phyloP scores from a whole-genome alignment of 805 yeast genomes.

The Saturnispora ahearnii region DNA sequence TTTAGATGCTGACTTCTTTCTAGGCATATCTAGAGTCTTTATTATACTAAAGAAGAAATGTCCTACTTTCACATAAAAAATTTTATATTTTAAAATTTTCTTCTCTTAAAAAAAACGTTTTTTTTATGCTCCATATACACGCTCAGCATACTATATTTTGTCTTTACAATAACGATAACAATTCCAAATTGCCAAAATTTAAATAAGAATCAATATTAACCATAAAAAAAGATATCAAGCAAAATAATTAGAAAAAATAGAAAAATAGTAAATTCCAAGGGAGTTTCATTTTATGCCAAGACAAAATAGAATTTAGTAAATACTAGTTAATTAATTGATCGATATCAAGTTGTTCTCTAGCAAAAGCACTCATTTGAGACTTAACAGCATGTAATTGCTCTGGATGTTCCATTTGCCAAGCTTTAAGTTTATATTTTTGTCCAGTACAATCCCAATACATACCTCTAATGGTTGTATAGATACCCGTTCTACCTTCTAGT shows the following conservation, averaged over 20 bases:
- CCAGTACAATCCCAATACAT: slow-evolving; percentile 82
- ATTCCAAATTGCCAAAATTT: too few species aligned
- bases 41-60: neutral
- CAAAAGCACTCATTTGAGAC: slow-evolving; percentile 44
- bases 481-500: slow-evolving; percentile 63
- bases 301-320: too few species aligned
- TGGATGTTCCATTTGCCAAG: slow-evolving; percentile 70
- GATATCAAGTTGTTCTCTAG: slow-evolving; percentile 19
- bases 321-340: slow-evolving; percentile 8
- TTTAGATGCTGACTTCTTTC: slow-evolving; percentile 80
- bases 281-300: too few species aligned
- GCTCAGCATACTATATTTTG: neutral
- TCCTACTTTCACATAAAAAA: neutral
- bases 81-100: too few species aligned
- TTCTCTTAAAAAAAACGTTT: neutral
- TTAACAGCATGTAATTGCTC: slow-evolving; percentile 68
- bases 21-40: slow-evolving; percentile 43
- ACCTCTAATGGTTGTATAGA: slow-evolving; percentile 60
- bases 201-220: neutral
- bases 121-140: slow-evolving; percentile 10
- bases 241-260: too few species aligned
- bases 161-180: neutral
- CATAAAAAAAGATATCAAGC: neutral
- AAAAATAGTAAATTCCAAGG: too few species aligned
- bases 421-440: slow-evolving; percentile 59